These are phyloP conservation scores for Alternaria hordeiaustralica DNA, from an alignment of 2,329 filamentous ascomycete genomes.

Conservation along the genomic window DNA sequence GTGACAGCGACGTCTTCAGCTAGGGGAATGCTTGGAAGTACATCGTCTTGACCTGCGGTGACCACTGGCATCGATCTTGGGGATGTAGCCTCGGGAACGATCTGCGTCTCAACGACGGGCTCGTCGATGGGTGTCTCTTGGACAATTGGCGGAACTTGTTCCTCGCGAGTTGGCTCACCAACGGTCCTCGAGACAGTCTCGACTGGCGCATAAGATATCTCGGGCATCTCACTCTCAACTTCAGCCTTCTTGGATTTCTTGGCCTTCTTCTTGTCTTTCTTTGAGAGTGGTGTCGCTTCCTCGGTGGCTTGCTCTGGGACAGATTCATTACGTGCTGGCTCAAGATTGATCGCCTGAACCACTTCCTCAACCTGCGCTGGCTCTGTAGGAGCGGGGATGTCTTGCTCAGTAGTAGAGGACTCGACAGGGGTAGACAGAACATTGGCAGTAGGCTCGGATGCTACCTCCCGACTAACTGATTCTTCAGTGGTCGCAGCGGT, in stretches of 20 bases:
- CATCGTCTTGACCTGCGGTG: not conserved
- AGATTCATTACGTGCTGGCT: not conserved
- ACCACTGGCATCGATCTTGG: slow-evolving; percentile 6
- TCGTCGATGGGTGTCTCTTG: slow-evolving; percentile 1
- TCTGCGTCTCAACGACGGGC: not conserved
- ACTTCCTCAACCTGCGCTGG: not conserved
- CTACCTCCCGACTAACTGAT: not conserved
- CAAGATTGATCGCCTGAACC: not conserved
- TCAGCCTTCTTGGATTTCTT: slow-evolving; percentile 28
- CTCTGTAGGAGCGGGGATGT: not conserved
- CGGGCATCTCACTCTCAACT: slow-evolving; percentile 9
- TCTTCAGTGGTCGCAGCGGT: not conserved
- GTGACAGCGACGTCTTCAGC: not conserved
- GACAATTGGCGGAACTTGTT: not conserved
- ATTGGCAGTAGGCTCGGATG: not conserved
- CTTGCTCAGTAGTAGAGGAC: not conserved
- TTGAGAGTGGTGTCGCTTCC: slow-evolving; percentile 16
- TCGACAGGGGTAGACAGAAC: not conserved
- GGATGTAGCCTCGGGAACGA: not conserved
- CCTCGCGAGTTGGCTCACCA: not conserved
- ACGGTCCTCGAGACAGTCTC: slow-evolving; percentile 5
- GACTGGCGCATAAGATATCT: not conserved
- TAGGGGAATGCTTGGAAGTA: not conserved
- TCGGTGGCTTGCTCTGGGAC: not conserved
- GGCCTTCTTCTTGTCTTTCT: slow-evolving; percentile 36